Evolutionary conservation across 1,139 yeast species (phyloP).

Genomic region (Magnusiomyces tetraspermus): DNA sequence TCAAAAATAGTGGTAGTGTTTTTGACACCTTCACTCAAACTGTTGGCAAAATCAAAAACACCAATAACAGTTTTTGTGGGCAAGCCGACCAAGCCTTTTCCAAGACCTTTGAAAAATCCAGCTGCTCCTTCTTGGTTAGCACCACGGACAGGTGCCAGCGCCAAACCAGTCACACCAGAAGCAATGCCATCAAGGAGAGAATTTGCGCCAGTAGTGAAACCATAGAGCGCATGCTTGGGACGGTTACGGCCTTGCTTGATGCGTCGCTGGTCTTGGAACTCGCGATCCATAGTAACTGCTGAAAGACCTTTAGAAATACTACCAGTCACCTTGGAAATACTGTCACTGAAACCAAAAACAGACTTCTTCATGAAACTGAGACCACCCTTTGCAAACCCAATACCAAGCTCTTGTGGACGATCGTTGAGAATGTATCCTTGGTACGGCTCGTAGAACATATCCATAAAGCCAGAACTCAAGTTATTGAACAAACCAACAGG

Average conservation of each 20-base stretch:
- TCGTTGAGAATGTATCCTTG: slow-evolving; percentile 92
- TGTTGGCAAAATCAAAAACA: slow-evolving; percentile 81
- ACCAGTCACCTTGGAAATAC: slow-evolving; percentile 86
- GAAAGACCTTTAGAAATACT: slow-evolving; percentile 91
- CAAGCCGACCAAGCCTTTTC: slow-evolving; percentile 87
- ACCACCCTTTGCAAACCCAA: slow-evolving; percentile 94
- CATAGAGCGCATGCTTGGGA: slow-evolving; percentile 84
- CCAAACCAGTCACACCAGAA: slow-evolving; percentile 85
- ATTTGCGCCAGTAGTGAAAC: slow-evolving; percentile 78
- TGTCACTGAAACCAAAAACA: slow-evolving; percentile 89
- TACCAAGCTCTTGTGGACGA: slow-evolving; percentile 91
- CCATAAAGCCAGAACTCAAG: slow-evolving; percentile 89
- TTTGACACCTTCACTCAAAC: slow-evolving; percentile 87
- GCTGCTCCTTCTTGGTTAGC: slow-evolving; percentile 76
- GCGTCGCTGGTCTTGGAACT: slow-evolving; percentile 74
- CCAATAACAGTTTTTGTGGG: slow-evolving; percentile 98
- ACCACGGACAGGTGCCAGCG: slow-evolving; percentile 84
- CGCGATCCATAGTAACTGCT: slow-evolving; percentile 78
- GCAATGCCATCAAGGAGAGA: slow-evolving; percentile 80
- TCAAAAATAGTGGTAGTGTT: slow-evolving; percentile 90
- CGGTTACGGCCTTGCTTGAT: slow-evolving; percentile 63
- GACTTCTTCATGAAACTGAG: slow-evolving; percentile 88
- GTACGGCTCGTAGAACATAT: slow-evolving; percentile 93
- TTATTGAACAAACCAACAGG: slow-evolving; percentile 95
- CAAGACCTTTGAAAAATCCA: slow-evolving; percentile 89